phyloP scores from a whole-genome alignment of 176 grass and related monocot species.

The Puccinellia tenuiflora region DNA sequence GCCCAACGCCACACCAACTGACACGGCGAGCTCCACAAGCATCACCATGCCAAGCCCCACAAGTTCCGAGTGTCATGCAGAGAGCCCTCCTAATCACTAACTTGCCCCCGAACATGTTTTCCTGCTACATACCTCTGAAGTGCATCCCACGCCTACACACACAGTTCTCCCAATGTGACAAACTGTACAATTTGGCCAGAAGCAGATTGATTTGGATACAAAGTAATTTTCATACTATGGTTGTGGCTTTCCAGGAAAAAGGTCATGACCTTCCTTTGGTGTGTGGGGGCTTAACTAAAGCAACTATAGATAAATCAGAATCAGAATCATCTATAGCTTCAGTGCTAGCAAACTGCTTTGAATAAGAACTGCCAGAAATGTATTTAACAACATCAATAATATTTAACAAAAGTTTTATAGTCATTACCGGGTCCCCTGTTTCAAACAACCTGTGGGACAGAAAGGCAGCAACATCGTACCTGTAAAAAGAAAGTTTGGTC shows the following conservation, averaged over 20 bases:
- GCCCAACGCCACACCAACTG: background rate
- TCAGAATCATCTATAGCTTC: background rate
- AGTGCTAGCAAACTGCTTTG: background rate
- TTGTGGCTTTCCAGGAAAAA: background rate
- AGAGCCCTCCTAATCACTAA: background rate
- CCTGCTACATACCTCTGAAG: background rate
- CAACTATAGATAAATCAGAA: conserved; percentile 5
- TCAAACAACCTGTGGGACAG: conserved; percentile 65
- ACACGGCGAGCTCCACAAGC: background rate
- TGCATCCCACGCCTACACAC: background rate
- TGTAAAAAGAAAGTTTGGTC: conserved; percentile 24
- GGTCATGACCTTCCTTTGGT: background rate
- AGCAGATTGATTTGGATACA: background rate
- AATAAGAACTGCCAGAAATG: background rate
- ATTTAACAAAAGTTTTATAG: background rate
- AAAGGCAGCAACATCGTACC: conserved; percentile 82
- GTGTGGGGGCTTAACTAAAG: background rate
- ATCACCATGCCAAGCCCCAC: background rate
- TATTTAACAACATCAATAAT: background rate
- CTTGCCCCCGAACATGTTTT: background rate
- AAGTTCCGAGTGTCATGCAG: background rate
- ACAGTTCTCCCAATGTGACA: background rate
- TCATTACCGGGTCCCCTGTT: conserved; percentile 61
- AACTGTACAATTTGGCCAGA: background rate
- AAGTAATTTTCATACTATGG: background rate